Evolutionary conservation across 768 basidiomycete genomes (phyloP).

Genomic region (Paxillus rubicundulus): DNA sequence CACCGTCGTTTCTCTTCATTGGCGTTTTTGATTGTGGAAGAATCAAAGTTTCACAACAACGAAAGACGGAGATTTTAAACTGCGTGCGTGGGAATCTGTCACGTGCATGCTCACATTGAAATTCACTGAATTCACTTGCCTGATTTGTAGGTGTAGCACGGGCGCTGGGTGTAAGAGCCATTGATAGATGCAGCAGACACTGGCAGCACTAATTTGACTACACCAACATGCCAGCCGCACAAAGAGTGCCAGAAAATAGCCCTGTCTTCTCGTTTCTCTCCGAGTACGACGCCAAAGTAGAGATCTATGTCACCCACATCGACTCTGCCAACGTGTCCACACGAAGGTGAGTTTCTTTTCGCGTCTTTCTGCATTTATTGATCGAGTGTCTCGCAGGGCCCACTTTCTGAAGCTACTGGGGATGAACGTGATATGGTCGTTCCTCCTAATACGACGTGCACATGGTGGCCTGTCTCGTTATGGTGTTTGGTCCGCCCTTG

Average conservation of each 20-base stretch:
- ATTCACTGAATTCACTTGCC: too few species aligned
- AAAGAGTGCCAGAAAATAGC: constrained; percentile 26
- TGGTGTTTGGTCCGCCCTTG: constrained; percentile 25
- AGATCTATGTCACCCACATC: constrained; percentile 31
- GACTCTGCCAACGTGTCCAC: constrained; percentile 17
- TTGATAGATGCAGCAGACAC: too few species aligned
- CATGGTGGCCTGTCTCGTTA: constrained; percentile 26
- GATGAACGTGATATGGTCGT: constrained; percentile 25
- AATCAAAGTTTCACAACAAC: constrained; percentile 25
- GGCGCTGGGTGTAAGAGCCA: too few species aligned
- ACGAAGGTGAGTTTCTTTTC: constrained; percentile 22
- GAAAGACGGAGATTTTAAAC: constrained; percentile 5
- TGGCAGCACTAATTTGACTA: neutral
- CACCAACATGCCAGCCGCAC: constrained; percentile 24
- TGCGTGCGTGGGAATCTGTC: constrained; percentile 15
- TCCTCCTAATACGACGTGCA: constrained; percentile 22
- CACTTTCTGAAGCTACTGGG: constrained; percentile 28
- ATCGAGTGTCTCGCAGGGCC: constrained; percentile 6
- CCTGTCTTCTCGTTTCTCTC: constrained; percentile 22
- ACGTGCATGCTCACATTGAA: neutral
- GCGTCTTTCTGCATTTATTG: neutral
- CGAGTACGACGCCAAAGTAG: constrained; percentile 14
- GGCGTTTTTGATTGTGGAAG: constrained; percentile 49
- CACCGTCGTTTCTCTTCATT: constrained; percentile 54
- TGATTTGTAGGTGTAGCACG: too few species aligned